Evolutionary conservation across 805 yeast species (phyloP).

Genomic region (Metschnikowia matae): DNA sequence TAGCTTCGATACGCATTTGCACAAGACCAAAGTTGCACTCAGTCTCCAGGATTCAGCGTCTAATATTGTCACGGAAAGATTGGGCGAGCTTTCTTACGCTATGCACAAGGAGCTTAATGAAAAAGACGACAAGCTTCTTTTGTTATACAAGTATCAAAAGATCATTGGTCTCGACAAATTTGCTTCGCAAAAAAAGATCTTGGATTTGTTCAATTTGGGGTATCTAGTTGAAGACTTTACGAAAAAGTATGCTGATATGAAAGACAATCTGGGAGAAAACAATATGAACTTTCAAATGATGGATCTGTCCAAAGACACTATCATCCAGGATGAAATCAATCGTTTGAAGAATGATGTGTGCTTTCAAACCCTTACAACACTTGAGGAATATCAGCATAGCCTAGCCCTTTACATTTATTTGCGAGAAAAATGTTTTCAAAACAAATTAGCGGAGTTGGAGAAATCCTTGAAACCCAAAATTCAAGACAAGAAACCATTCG

Average conservation of each 20-base stretch:
- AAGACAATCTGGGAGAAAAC: conserved; percentile 10
- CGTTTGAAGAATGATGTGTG: conserved; percentile 37
- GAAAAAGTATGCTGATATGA: conserved; percentile 12
- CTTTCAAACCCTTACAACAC: conserved; percentile 30
- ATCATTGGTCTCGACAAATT: conserved; percentile 23
- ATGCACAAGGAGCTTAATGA: conserved; percentile 37
- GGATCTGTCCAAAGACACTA: conserved; percentile 28
- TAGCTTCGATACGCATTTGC: conserved; percentile 37
- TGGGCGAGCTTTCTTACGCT: conserved; percentile 35
- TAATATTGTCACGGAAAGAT: conserved; percentile 34
- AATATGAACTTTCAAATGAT: conserved; percentile 6
- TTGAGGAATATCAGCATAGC: conserved; percentile 25
- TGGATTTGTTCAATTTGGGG: conserved; percentile 30
- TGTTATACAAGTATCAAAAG: conserved; percentile 25
- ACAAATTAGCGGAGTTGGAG: conserved; percentile 4
- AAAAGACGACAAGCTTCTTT: conserved; percentile 31
- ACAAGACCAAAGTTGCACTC: conserved; percentile 32
- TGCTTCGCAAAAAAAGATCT: conserved; percentile 25
- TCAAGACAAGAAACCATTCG: conserved; percentile 11
- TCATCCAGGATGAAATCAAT: conserved; percentile 40
- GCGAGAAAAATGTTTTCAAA: conserved; percentile 13
- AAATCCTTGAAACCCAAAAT: not conserved
- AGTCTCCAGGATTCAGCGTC: conserved; percentile 32
- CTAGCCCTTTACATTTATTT: conserved; percentile 9
- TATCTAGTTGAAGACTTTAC: conserved; percentile 27